phyloP scores from a whole-genome alignment of 805 yeast genomes.

The Ogataea salicorniae region DNA sequence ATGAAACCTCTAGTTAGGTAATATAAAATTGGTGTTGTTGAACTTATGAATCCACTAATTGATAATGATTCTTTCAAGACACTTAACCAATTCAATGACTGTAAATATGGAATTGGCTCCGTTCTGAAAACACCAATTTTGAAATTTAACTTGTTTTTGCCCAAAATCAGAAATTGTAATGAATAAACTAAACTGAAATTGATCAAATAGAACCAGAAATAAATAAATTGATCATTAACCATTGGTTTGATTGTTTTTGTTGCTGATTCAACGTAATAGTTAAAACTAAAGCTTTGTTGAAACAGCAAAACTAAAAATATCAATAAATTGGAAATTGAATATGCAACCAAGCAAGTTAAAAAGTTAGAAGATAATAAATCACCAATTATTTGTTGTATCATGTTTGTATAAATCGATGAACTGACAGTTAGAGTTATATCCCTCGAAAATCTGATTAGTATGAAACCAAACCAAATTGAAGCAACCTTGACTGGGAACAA shows the following conservation, averaged over 20 bases:
- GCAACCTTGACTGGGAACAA: slow-evolving; percentile 23
- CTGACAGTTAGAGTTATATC: slow-evolving; percentile 25
- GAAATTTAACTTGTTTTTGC: slow-evolving; percentile 50
- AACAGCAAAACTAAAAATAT: slow-evolving; percentile 15
- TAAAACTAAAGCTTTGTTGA: slow-evolving; percentile 19
- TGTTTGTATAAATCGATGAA: slow-evolving; percentile 18
- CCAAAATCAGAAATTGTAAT: slow-evolving; percentile 45
- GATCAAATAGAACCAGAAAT: slow-evolving; percentile 42
- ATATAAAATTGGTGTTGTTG: slow-evolving; percentile 37
- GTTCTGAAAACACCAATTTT: slow-evolving; percentile 36
- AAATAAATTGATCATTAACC: slow-evolving; percentile 40
- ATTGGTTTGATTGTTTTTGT: slow-evolving; percentile 37
- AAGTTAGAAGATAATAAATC: slow-evolving; percentile 21
- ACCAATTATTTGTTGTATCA: slow-evolving; percentile 23
- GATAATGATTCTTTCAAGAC: slow-evolving; percentile 36
- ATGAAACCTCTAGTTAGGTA: slow-evolving; percentile 36
- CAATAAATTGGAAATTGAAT: slow-evolving; percentile 16
- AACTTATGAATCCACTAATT: slow-evolving; percentile 26
- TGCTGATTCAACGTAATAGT: slow-evolving; percentile 29
- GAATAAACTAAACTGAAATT: slow-evolving; percentile 42
- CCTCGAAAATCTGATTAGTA: slow-evolving; percentile 25
- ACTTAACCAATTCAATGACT: slow-evolving; percentile 18
- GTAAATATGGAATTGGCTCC: slow-evolving; percentile 34
- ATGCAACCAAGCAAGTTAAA: slow-evolving; percentile 18
- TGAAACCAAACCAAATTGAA: slow-evolving; percentile 26